Evolutionary conservation across 768 basidiomycete genomes (phyloP), one percentile per base, ranked within the genome.

Genomic region (Dioszegia crocea): DNA sequence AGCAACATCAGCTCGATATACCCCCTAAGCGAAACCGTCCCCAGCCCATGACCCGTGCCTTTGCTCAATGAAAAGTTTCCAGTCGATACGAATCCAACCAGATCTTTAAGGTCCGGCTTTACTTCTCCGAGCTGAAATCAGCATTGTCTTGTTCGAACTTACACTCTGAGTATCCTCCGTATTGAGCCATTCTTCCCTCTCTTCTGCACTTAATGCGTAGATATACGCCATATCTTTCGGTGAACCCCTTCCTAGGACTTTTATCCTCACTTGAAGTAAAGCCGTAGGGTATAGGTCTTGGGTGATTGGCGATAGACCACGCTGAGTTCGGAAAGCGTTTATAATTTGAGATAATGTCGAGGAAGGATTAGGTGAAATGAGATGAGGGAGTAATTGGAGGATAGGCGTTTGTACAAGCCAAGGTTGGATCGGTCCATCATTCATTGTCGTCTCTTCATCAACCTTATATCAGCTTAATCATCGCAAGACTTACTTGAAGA

Each of bases 51-150:
- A 0, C 89, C 91, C 59, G 83, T 78, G 0, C 93, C 93, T 27
- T 85, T 82, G 0, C 84, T 81, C 8, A 97, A 81, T 1, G 92
- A 93, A 71, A 83, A 87, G 60, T 85, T 85, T 0, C 92, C 93
- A 2, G 88, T 86, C 0, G 91, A 90, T 19, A 91, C 81, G 67
- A 88, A 89, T 0, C 94, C 93, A 52, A 94, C 84, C 24, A 88
- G 80, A 2, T 77, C 70, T 2, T 78, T 72, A 46, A 80, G 70
- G 1, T 78, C 66, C 4, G 84, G 80, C 6, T 77, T 73, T 5
- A 75, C 62, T 59, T 81, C 69, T 21, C 63, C 68, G n/a, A 64
- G 56, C 65, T 63, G 41, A 17, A 27, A 31, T 51, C 31, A 44
- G 33, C 56, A 9, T 12, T 10, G 26, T 40, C 19, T 29, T 30